phyloP scores from a whole-genome alignment of 2,329 filamentous ascomycete species.

The Nemania abortiva region DNA sequence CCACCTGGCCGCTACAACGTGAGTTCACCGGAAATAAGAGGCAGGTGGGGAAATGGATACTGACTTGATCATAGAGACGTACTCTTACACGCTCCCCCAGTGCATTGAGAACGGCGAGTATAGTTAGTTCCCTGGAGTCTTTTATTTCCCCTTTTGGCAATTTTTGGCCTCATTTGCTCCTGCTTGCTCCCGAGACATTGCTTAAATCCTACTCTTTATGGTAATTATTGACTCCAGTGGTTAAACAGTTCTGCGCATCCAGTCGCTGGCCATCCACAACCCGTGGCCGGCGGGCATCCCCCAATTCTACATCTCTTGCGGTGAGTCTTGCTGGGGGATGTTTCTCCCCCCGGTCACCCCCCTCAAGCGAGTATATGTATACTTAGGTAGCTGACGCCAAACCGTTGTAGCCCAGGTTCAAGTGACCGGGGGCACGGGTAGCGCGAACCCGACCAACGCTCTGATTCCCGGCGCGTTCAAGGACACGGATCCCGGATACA shows the following conservation, averaged over 20 bases:
- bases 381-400: neutral
- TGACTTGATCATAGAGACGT: conserved; percentile 44
- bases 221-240: no score
- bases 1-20: conserved; percentile 53
- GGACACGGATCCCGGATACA: conserved; percentile 40
- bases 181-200: no score
- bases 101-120: conserved; percentile 69
- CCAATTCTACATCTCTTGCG: conserved; percentile 63
- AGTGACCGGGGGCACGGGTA: conserved; percentile 37
- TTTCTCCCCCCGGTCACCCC: no score
- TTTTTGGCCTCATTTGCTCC: no score
- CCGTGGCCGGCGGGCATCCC: conserved; percentile 59
- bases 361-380: neutral
- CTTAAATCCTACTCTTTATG: no score
- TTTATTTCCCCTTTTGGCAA: no score
- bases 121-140: no score
- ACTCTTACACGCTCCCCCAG: conserved; percentile 60
- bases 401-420: conserved; percentile 31
- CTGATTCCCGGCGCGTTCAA: conserved; percentile 40
- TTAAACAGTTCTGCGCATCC: conserved; percentile 64
- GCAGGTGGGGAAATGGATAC: conserved; percentile 5
- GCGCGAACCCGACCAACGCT: conserved; percentile 30
- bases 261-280: conserved; percentile 72
- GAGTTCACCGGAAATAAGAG: conserved; percentile 31
- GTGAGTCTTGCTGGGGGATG: conserved; percentile 21